Evolutionary conservation across 2,329 filamentous ascomycete genomes (phyloP).

Genomic region (Penicillium corylophilum): DNA sequence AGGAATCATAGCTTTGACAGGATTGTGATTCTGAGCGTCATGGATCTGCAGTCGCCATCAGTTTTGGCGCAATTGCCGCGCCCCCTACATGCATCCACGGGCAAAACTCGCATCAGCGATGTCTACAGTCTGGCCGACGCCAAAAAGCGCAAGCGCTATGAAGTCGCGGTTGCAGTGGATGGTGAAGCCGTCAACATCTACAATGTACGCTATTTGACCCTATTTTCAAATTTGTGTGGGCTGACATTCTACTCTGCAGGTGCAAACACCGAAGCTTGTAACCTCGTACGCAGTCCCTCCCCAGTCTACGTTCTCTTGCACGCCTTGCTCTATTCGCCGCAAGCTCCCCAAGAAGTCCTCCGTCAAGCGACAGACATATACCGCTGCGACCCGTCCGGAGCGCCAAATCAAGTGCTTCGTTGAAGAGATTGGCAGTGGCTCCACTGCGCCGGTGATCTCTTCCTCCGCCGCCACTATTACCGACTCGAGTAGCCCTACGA

Average conservation of each 20-base stretch:
- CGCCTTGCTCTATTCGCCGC: slow-evolving; percentile 59
- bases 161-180: slow-evolving; percentile 60
- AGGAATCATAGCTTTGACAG: slow-evolving; percentile 6
- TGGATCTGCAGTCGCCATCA: slow-evolving; percentile 47
- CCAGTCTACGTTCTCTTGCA: slow-evolving; percentile 56
- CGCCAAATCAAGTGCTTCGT: slow-evolving; percentile 55
- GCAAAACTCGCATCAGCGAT: slow-evolving; percentile 43
- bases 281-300: slow-evolving; percentile 63
- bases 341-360: slow-evolving; percentile 45
- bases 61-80: slow-evolving; percentile 48
- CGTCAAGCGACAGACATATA: slow-evolving; percentile 58
- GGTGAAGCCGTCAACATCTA: slow-evolving; percentile 63
- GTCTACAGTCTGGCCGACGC: slow-evolving; percentile 56
- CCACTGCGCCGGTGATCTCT: slow-evolving; percentile 36
- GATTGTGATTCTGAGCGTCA: slow-evolving; percentile 20
- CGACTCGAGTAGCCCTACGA: slow-evolving; percentile 38
- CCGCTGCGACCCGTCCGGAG: slow-evolving; percentile 49
- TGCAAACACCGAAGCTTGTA: slow-evolving; percentile 60
- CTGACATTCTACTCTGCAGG: slow-evolving; percentile 40
- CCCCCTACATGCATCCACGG: slow-evolving; percentile 41
- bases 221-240: background rate
- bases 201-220: slow-evolving; percentile 48
- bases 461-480: slow-evolving; percentile 40
- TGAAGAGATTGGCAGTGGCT: slow-evolving; percentile 45
- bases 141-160: slow-evolving; percentile 62